Percentiles rank a stretch among this genome's conserved stretches.
These are phyloP conservation scores for Dendrobium nobile DNA, from an alignment of 106 monocot genomes.

Conservation along the genomic window DNA sequence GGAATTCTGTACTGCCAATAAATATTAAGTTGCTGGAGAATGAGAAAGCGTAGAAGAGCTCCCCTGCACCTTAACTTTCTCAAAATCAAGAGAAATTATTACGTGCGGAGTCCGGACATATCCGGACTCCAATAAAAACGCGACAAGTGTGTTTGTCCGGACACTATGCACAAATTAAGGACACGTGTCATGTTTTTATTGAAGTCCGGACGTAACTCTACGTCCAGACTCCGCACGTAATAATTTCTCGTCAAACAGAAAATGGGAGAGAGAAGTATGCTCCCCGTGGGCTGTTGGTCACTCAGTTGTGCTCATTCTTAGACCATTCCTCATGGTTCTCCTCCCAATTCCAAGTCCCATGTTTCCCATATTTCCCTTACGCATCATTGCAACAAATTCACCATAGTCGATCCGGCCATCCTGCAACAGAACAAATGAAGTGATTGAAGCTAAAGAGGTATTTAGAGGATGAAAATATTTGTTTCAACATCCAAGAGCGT, in stretches of 20 bases:
- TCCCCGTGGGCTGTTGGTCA: neutral
- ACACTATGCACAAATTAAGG: too few relatives aligned
- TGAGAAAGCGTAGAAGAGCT: neutral
- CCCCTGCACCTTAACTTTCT: neutral
- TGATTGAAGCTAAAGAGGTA: neutral
- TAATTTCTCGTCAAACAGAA: neutral
- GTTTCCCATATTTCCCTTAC: conserved; percentile 22
- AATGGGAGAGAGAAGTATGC: neutral
- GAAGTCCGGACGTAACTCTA: too few relatives aligned
- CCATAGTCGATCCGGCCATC: conserved; percentile 45
- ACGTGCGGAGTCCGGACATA: too few relatives aligned
- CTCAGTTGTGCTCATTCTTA: conserved; percentile 30
- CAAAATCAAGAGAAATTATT: neutral
- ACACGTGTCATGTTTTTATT: too few relatives aligned
- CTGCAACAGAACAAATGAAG: conserved; percentile 1
- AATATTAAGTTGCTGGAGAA: neutral
- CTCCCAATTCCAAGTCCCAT: conserved; percentile 20
- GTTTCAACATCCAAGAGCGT: too few relatives aligned
- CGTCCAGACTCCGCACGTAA: too few relatives aligned
- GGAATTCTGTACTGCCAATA: neutral
- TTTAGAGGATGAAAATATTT: neutral
- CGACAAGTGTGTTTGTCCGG: too few relatives aligned
- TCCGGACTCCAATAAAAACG: too few relatives aligned
- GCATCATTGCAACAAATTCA: conserved; percentile 52
- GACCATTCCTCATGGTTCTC: conserved; percentile 33